Evolutionary conservation across 2,329 filamentous ascomycete genomes (phyloP), one percentile per base, ranked within the genome.

Genomic region (Alternaria panax): DNA sequence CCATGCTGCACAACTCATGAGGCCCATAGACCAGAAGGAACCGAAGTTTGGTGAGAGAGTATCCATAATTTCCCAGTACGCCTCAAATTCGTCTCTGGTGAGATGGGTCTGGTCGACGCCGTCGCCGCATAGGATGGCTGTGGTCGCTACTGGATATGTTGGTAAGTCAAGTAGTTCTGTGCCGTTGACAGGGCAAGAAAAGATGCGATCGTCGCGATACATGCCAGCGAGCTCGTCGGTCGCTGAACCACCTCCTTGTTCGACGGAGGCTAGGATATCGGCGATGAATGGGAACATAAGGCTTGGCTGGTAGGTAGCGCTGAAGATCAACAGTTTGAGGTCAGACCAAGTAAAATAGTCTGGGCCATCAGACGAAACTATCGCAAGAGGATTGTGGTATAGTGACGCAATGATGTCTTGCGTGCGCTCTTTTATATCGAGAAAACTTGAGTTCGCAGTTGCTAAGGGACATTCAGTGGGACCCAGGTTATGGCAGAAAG

Each of bases 401-500:
- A 82, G 63, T 7, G 73, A 75, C 34, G 71, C 22, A 34, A 79
- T 56, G 30, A 81, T 78, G 32, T 60, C 68, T 14, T 72, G 38
- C 9, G 74, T 66, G 14, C 73, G 70, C 11, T 71, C 52, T 47
- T 78, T 70, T 45, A 84, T 78, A 24, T 77, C 78, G 45, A 66
- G 64, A 1, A 71, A 57, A 8, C 65, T 70, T 16, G 74, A 75
- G 8, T 68, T 71, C 4, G 69, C 58, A n/a, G 75, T 77, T 1
- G 79, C 72, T 2, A 82, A 69, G 5, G 76, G 69, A 58, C 83
- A 85, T 5, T 48, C 41, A 1, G 73, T 69, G 5, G 78, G 77
- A 0, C 82, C 82, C 5, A 76, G 75, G 40, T 73, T 65, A 24
- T 79, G 73, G 57, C 83, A 85, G 50, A 78, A 79, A 4, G 75